These are phyloP conservation scores for Pugionium dolabratum DNA, from an alignment of 345 rosid species.

Conservation along the genomic window DNA sequence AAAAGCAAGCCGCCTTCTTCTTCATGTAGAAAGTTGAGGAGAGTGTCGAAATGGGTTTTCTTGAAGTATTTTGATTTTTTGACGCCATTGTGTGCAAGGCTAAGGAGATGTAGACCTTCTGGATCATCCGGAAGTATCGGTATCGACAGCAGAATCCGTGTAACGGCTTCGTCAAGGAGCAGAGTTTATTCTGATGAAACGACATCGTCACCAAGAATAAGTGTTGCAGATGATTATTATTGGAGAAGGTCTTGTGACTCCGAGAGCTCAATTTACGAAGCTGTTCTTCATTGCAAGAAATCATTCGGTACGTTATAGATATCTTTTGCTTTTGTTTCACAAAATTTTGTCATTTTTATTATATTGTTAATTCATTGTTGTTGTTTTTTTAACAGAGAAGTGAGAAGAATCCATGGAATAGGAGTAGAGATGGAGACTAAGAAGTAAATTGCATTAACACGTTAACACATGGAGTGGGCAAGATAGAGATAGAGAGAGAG, in stretches of 20 bases:
- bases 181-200: conserved; percentile 56
- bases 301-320: conserved; percentile 53
- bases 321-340: not conserved
- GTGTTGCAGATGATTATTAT: conserved; percentile 55
- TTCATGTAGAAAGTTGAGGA: conserved; percentile 52
- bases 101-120: conserved; percentile 52
- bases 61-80: conserved; percentile 73
- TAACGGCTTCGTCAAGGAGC: conserved; percentile 34
- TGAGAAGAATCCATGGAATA: conserved; percentile 32
- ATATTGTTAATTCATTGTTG: not conserved
- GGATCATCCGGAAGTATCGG: conserved; percentile 43
- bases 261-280: conserved; percentile 87
- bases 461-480: conserved; percentile 38
- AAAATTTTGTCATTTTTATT: not conserved
- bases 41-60: conserved; percentile 55
- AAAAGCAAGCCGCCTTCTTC: conserved; percentile 36
- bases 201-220: conserved; percentile 69
- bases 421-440: conserved; percentile 34
- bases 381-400: conserved; percentile 26
- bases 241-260: conserved; percentile 86
- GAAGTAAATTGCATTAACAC: conserved; percentile 32
- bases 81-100: conserved; percentile 60
- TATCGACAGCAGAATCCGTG: conserved; percentile 28
- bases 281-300: conserved; percentile 95
- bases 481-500: conserved; percentile 11